Conservation (phyloP, 306 rosid species). For the Senna siamea region DNA sequence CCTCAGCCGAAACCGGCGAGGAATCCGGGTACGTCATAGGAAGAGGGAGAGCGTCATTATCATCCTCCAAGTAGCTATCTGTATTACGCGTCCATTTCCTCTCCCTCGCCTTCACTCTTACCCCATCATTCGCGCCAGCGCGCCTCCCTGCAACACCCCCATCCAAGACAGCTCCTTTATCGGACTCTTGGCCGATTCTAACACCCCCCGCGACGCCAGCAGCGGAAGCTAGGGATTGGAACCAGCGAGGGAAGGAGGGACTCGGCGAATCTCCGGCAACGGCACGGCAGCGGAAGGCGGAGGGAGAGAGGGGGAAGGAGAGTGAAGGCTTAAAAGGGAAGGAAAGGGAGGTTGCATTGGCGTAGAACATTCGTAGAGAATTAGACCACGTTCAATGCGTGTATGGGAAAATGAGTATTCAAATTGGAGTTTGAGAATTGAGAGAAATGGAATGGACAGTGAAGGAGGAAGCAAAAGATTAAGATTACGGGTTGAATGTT, state of each 20-base stretch:
- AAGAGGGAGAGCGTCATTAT: conserved; percentile 77
- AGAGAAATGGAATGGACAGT: neutral
- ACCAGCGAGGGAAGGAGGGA: conserved; percentile 51
- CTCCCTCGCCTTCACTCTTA: conserved; percentile 71
- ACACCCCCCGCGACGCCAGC: conserved; percentile 51
- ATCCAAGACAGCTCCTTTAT: conserved; percentile 44
- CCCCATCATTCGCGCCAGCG: conserved; percentile 44
- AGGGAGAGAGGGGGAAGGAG: too few relatives aligned
- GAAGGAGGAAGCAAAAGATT: neutral
- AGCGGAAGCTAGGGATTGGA: conserved; percentile 55
- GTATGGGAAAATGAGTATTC: neutral
- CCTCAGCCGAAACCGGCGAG: conserved; percentile 71
- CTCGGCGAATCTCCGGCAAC: conserved; percentile 54
- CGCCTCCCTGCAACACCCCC: conserved; percentile 46
- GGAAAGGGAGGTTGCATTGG: conserved; percentile 52
- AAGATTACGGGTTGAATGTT: too few relatives aligned
- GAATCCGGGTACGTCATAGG: conserved; percentile 88
- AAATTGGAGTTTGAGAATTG: neutral
- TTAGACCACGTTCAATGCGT: too few relatives aligned
- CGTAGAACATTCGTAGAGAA: conserved; percentile 61
- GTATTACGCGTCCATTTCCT: conserved; percentile 74
- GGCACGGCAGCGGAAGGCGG: conserved; percentile 63
- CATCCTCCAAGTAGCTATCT: conserved; percentile 76
- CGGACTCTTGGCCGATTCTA: conserved; percentile 50
- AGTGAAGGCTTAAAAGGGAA: conserved; percentile 37